These are phyloP conservation scores for Balansia obtecta DNA, from an alignment of 2,329 filamentous ascomycete species.

Conservation along the genomic window DNA sequence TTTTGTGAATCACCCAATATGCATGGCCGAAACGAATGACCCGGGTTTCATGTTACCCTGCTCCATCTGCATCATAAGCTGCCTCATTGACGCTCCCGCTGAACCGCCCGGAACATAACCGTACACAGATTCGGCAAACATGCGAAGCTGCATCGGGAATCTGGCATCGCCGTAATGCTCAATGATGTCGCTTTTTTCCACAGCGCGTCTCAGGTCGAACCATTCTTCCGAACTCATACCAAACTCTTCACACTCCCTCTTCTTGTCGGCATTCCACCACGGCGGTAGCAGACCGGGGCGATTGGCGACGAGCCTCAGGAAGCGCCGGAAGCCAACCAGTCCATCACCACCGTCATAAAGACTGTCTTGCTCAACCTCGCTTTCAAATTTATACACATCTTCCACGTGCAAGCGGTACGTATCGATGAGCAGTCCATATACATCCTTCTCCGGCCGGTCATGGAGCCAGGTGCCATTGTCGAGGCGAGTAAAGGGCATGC, in stretches of 20 bases:
- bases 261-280: constrained; percentile 32
- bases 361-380: constrained; percentile 15
- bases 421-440: constrained; percentile 34
- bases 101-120: constrained; percentile 17
- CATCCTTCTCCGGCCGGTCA: constrained; percentile 28
- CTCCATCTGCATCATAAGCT: constrained; percentile 14
- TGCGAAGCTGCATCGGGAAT: constrained; percentile 38
- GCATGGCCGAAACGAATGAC: too few relatives aligned
- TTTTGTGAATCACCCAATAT: too few relatives aligned
- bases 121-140: constrained; percentile 31
- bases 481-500: constrained; percentile 28
- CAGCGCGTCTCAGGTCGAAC: constrained; percentile 9
- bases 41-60: not conserved
- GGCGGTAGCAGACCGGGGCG: constrained; percentile 23
- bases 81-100: constrained; percentile 13
- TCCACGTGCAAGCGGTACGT: constrained; percentile 33
- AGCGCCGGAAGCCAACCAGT: constrained; percentile 22
- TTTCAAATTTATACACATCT: constrained; percentile 20
- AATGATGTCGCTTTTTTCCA: constrained; percentile 24
- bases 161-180: constrained; percentile 28
- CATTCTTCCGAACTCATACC: constrained; percentile 18
- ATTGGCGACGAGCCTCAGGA: constrained; percentile 18
- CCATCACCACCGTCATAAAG: constrained; percentile 17
- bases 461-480: constrained; percentile 29
- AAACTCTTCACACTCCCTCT: constrained; percentile 22